Conservation (phyloP, 148 eudicot species). For the Linanthus parryae region DNA sequence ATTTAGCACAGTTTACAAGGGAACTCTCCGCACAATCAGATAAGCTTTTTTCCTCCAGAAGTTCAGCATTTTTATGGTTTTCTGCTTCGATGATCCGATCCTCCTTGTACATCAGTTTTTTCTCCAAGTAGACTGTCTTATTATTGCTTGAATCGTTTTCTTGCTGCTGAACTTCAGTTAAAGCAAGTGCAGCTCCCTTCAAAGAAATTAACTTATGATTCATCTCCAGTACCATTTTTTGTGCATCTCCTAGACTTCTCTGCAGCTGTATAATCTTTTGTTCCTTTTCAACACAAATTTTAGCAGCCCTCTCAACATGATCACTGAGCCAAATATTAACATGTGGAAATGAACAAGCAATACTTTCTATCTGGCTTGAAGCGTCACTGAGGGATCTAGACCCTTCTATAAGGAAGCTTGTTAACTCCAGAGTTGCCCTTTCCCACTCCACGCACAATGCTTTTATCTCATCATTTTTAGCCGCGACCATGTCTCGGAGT, state of each 20-base stretch:
- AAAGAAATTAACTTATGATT: conserved; percentile 42
- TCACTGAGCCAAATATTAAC: conserved; percentile 37
- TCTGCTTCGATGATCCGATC: conserved; percentile 13
- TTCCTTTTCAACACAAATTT: conserved; percentile 52
- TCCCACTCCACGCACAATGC: conserved; percentile 39
- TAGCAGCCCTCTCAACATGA: conserved; percentile 47
- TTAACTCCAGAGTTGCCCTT: conserved; percentile 55
- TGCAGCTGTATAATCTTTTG: conserved; percentile 37
- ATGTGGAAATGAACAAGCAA: conserved; percentile 44
- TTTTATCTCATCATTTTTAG: conserved; percentile 41
- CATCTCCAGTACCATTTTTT: conserved; percentile 33
- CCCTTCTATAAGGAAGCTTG: conserved; percentile 55
- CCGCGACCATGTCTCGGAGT: conserved; percentile 31
- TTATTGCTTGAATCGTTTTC: conserved; percentile 14
- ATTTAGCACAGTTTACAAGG: conserved; percentile 9
- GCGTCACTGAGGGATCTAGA: conserved; percentile 54
- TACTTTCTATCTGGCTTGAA: conserved; percentile 36
- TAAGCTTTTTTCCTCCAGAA: conserved; percentile 7
- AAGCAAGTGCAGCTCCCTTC: conserved; percentile 47
- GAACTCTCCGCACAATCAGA: conserved; percentile 5
- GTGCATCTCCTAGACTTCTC: conserved; percentile 52
- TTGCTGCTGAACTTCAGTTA: conserved; percentile 38
- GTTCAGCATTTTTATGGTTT: conserved; percentile 7
- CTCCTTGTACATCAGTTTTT: conserved; percentile 14
- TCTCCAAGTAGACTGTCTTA: conserved; percentile 9